phyloP scores from a whole-genome alignment of 2,329 filamentous ascomycete genomes.

The Claviceps quebecensis region DNA sequence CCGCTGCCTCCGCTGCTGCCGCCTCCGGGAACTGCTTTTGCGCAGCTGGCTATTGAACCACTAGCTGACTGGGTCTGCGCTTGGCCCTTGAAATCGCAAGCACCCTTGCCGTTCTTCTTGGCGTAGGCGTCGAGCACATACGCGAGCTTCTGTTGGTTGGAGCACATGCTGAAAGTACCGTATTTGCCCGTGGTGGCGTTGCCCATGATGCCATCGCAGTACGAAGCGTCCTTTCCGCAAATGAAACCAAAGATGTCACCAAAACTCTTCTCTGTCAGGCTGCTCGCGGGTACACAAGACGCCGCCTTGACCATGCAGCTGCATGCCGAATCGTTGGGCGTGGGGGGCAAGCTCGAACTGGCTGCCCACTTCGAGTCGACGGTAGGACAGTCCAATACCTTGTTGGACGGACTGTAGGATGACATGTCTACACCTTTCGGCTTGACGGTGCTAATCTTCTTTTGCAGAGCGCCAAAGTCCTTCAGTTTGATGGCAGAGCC shows the following conservation, averaged over 20 bases:
- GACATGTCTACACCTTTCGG: slow-evolving; percentile 52
- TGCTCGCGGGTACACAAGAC: slow-evolving; percentile 50
- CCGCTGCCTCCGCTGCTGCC: background rate
- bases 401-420: slow-evolving; percentile 64
- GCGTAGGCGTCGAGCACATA: slow-evolving; percentile 67
- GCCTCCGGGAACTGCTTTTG: slow-evolving; percentile 47
- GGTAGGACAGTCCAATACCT: slow-evolving; percentile 58
- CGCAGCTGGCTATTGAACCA: slow-evolving; percentile 38
- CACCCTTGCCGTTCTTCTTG: slow-evolving; percentile 35
- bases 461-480: slow-evolving; percentile 62
- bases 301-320: slow-evolving; percentile 71
- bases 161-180: slow-evolving; percentile 69
- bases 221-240: slow-evolving; percentile 43
- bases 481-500: slow-evolving; percentile 49
- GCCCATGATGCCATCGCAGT: slow-evolving; percentile 51
- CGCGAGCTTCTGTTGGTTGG: slow-evolving; percentile 52
- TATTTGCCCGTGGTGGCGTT: slow-evolving; percentile 37
- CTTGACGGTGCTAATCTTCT: slow-evolving; percentile 51
- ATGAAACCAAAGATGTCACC: slow-evolving; percentile 62
- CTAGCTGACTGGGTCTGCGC: slow-evolving; percentile 39
- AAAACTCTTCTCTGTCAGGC: slow-evolving; percentile 43
- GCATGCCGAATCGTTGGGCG: slow-evolving; percentile 67
- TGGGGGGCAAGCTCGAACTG: slow-evolving; percentile 59
- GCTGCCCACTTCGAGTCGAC: slow-evolving; percentile 49
- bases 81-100: slow-evolving; percentile 57